Percentiles rank a stretch among this genome's conserved stretches.
These are phyloP conservation scores for Aspergillus fijiensis DNA, from an alignment of 2,329 filamentous ascomycete genomes.

Conservation along the genomic window DNA sequence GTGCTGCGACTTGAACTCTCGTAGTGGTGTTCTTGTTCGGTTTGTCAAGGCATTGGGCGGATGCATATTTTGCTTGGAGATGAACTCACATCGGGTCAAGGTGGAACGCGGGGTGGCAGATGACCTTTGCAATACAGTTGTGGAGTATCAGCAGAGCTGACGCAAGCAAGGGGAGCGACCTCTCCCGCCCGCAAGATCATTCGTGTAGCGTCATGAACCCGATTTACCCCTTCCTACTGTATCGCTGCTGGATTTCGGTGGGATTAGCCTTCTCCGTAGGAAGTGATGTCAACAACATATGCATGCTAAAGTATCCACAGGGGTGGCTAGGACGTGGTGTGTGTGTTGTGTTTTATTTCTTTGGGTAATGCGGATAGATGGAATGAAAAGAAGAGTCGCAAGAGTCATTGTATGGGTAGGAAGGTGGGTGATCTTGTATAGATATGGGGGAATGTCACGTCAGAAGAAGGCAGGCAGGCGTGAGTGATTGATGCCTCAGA, in stretches of 20 bases:
- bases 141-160: constrained; percentile 1
- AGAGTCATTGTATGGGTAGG: no score
- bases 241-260: background rate
- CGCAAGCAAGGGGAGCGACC: background rate
- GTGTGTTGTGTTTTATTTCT: no score
- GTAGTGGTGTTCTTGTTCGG: no score
- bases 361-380: no score
- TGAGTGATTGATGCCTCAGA: background rate
- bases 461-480: background rate
- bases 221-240: background rate
- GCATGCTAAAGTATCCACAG: no score
- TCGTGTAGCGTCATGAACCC: background rate
- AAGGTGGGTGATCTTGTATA: no score
- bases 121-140: background rate
- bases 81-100: background rate
- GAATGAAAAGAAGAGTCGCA: no score
- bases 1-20: background rate
- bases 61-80: no score
- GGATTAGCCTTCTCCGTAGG: no score
- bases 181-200: background rate
- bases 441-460: background rate
- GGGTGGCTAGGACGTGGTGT: no score
- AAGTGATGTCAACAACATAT: no score
- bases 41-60: background rate
- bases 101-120: background rate